Evolutionary conservation across 2,329 filamentous ascomycete species (phyloP), one percentile per base, ranked within the genome.

Genomic region (Verruconis gallopava): DNA sequence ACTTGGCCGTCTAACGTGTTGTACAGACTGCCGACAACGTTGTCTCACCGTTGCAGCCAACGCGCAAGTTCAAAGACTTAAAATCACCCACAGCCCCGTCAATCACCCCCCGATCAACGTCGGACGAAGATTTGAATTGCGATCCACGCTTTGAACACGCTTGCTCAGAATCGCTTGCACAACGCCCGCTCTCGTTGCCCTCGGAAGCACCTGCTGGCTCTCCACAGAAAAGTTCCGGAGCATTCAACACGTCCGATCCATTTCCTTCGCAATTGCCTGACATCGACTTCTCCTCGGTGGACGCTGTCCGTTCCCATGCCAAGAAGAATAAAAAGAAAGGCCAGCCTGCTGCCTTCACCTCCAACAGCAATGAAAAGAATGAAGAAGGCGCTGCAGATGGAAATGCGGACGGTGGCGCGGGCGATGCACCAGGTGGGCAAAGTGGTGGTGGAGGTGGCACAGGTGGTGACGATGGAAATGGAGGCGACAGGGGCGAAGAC

Each of bases 211-310:
- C 48, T 50, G 12, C 54, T 49, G 2, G n/a, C 18, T 12, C 33
- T 32, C 5, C 28, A 38, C 25, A 21, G 55, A 52, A 43, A 58
- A 50, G 14, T 58, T 53, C 38, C 50, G 56, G 46, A 46, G 52
- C 46, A 54, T 52, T 9, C 55, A 52, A 21, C 53, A 52, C 32
- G 38, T 33, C 34, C 54, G 55, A 40, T 57, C 53, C 13, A 45
- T 58, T 25, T 53, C 51, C 37, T 18, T 57, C 14, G 52, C 57
- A 47, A 51, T 56, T 43, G 57, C 53, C 62, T 15, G 58, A 63
- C 21, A 61, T 83, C 39, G 77, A 83, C 52, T 73, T 81, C 44
- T 63, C 64, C 17, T 72, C 67, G 19, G 59, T 68, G 40, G 64
- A 72, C 67, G 59, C 64, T 22, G 51, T 67, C 46, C 61, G 58